Base-by-base conservation (phyloP, 768 basidiomycete species). In the Leucosporidium creatinivorum region DNA sequence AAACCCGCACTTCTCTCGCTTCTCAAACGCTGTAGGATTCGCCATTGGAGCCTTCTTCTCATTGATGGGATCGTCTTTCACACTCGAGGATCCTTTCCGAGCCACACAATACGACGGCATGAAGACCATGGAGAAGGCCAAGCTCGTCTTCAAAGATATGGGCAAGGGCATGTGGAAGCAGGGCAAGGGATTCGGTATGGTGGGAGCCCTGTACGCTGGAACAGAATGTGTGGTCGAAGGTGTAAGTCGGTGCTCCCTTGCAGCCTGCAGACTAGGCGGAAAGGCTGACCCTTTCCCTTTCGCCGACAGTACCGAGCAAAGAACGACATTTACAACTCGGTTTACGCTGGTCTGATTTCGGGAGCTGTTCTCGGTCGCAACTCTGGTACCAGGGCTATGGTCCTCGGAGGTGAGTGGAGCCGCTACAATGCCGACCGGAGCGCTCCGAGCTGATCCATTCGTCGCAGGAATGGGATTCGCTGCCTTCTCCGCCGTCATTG, bases 211-310 rank as follows among this genome's bases (percentile, higher is more conserved):
- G 54, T 98, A 90, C 77, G 88, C 92, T n/a, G 93, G 93, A 31
- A 86, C 91, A 12, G 94, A 98, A 80, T 98, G 94, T 74, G 87
- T 91, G 64, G 88, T 97, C 63, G 94, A 98, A 80, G 89, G 87
- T 72, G 93, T 89, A 79, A 77, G 92, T 86, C 7, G 3, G 12
- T 28, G 48, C 28, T 8, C 18, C n/a, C 36, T 26, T 2, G 1
- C 2, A 15, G 4, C 17, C 26, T n/a, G 7, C 2, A 9, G 54
- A 55, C 26, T 10, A 6, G 9, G 54, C 7, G 30, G n/a, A 5
- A 23, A 39, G n/a, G 25, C 58, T 60, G 25, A 60, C 44, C 8
- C 13, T 21, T 31, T 56, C 8, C 18, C 56, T 9, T 6, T 9
- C 15, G 13, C 18, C 44, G 8, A 3, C 68, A 96, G 93, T 98